Evolutionary conservation across 108 stramenopile species (phyloP).

Genomic region (Discostella pseudostelligera): DNA sequence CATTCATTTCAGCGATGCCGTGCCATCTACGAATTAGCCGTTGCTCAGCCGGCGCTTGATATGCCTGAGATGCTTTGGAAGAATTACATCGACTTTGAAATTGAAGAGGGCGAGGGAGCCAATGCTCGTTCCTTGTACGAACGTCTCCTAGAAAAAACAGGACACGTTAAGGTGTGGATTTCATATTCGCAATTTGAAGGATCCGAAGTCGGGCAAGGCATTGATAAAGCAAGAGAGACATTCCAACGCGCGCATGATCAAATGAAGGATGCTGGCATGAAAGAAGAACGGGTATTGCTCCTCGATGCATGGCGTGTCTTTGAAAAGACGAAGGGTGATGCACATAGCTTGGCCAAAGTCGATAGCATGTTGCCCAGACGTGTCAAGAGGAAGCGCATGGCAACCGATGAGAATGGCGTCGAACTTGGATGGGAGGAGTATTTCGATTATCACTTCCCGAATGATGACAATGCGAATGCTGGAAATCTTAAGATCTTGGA

Average conservation of each 20-base stretch:
- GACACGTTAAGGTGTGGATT: constrained; percentile 94
- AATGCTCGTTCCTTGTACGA: constrained; percentile 86
- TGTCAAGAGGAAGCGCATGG: constrained; percentile 93
- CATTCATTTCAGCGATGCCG: constrained; percentile 63
- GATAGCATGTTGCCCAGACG: constrained; percentile 88
- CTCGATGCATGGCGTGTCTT: constrained; percentile 94
- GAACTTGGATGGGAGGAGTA: constrained; percentile 97
- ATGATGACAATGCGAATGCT: constrained; percentile 83
- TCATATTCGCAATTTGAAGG: constrained; percentile 83
- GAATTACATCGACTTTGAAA: constrained; percentile 97
- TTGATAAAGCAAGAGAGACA: constrained; percentile 67
- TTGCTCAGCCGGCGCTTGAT: constrained; percentile 90
- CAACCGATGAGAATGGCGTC: constrained; percentile 72
- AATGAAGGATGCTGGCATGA: constrained; percentile 82
- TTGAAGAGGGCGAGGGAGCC: constrained; percentile 77
- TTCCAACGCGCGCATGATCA: constrained; percentile 86
- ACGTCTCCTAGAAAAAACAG: constrained; percentile 90
- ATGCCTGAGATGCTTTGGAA: constrained; percentile 99
- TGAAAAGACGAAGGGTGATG: constrained; percentile 82
- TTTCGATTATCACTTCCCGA: constrained; percentile 98
- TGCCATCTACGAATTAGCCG: constrained; percentile 95
- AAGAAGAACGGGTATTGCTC: constrained; percentile 92
- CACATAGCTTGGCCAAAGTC: constrained; percentile 61
- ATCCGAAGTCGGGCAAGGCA: constrained; percentile 63
- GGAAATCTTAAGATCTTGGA: constrained; percentile 93